Base-by-base conservation (phyloP, 148 eudicot species). In the Hydrangea macrophylla region DNA sequence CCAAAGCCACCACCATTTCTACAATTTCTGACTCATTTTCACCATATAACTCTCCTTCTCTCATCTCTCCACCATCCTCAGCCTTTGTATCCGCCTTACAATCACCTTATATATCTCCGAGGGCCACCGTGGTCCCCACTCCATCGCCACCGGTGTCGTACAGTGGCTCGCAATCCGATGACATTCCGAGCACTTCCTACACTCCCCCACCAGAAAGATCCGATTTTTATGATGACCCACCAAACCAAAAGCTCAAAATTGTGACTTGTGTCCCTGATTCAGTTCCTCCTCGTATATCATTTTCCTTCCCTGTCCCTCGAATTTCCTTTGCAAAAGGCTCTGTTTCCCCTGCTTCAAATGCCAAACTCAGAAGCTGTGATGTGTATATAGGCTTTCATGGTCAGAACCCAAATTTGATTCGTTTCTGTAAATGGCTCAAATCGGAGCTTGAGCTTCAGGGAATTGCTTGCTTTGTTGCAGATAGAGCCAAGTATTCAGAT, bases 371-470 rank as follows among this genome's bases (percentile, higher is more conserved):
- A 60, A 89, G 96, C 82, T 89, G 96, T 44, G 97, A 92, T 68
- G 97, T 92, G 53, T 92, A 78, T 67, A 85, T 88, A 44, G 97
- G 97, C 9, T 89, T 76, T 64, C 87, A 89, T 60, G 88, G 95
- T 11, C 88, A 83, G 33, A 83, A 77, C 78, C 81, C 82, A n/a
- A 85, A 80, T 61, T 33, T 90, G 70, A 70, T 73, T 5, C 75
- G 97, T 30, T 85, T 85, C 71, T 89, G 95, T 51, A 92, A 85
- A 80, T 92, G 97, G 97, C 85, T 92, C 17, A 92, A 89, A 65
- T 89, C 95, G 18, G 96, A 89, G 82, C 86, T 92, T 1, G 97
- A 92, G 75, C 67, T 83, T 55, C 97, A 89, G 70, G 97, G 97
- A 20, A 87, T 92, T 20, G 97, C 96, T 27, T 89, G 95, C 28